A percentile compares a stretch with the other conserved stretches of the same genome.
These are phyloP conservation scores for Sphenostylis stenocarpa DNA, from an alignment of 306 rosid species.

Conservation along the genomic window DNA sequence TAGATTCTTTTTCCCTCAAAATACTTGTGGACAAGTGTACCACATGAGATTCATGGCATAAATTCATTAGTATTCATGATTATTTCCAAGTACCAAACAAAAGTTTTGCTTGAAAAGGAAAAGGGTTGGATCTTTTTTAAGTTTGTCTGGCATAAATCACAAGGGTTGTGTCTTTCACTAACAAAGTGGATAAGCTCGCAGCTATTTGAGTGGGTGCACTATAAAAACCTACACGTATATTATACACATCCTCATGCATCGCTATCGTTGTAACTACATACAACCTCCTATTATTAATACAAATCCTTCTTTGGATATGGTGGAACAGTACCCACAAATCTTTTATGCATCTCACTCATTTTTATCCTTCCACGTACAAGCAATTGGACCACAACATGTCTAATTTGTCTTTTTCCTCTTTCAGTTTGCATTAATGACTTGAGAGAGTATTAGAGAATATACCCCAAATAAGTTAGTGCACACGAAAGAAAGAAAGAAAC, in stretches of 20 bases:
- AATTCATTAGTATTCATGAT: background rate
- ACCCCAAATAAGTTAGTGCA: conserved; percentile 9
- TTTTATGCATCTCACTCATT: background rate
- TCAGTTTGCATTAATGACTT: conserved; percentile 17
- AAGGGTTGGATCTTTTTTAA: conserved; percentile 12
- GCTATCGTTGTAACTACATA: background rate
- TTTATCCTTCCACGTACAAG: conserved; percentile 37
- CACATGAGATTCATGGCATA: background rate
- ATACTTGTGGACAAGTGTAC: too few relatives aligned
- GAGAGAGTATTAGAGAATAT: background rate
- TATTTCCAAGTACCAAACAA: conserved; percentile 19
- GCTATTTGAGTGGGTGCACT: conserved; percentile 33
- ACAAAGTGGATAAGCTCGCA: conserved; percentile 41
- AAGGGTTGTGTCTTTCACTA: conserved; percentile 12
- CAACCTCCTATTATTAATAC: background rate
- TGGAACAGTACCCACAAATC: conserved; percentile 40
- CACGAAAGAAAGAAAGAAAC: conserved; percentile 1
- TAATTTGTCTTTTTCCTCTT: conserved; percentile 21
- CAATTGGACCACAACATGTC: conserved; percentile 27
- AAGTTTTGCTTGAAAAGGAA: conserved; percentile 27
- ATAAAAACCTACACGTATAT: conserved; percentile 11
- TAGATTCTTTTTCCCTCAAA: too few relatives aligned
- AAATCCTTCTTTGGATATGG: conserved; percentile 19
- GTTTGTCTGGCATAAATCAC: conserved; percentile 32
- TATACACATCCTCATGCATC: conserved; percentile 20